A percentile compares a stretch with the other conserved stretches of the same genome.
These are phyloP conservation scores for Escallonia rubra DNA, from an alignment of 129 eudicot species.

Conservation along the genomic window DNA sequence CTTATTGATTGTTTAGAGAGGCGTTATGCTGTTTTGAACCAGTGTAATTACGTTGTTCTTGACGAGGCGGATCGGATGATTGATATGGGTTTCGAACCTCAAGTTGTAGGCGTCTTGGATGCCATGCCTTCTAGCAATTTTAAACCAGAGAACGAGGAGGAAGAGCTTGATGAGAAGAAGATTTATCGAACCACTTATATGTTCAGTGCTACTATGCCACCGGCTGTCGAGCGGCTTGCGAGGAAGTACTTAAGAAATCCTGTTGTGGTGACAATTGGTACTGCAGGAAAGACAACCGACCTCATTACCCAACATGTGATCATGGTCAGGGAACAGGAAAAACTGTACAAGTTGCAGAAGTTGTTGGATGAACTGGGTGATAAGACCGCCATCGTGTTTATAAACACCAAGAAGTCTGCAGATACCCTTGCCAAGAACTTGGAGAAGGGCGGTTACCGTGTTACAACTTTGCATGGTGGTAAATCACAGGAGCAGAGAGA, in stretches of 20 bases:
- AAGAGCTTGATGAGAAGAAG: slow-evolving; percentile 60
- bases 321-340: slow-evolving; percentile 53
- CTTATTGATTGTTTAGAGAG: slow-evolving; percentile 47
- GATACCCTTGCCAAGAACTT: slow-evolving; percentile 37
- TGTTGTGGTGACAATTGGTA: slow-evolving; percentile 55
- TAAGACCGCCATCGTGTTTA: slow-evolving; percentile 54
- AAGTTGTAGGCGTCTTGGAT: slow-evolving; percentile 52
- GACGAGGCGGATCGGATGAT: slow-evolving; percentile 67
- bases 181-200: slow-evolving; percentile 55
- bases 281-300: slow-evolving; percentile 59
- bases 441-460: slow-evolving; percentile 48
- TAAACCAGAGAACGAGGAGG: slow-evolving; percentile 59
- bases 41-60: slow-evolving; percentile 58
- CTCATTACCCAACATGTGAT: slow-evolving; percentile 53
- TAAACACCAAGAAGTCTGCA: slow-evolving; percentile 46
- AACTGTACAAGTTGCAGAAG: slow-evolving; percentile 34
- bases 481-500: slow-evolving; percentile 65
- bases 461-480: slow-evolving; percentile 57
- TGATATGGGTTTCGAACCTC: slow-evolving; percentile 62
- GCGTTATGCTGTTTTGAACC: slow-evolving; percentile 48
- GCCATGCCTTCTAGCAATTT: slow-evolving; percentile 65
- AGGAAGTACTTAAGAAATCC: slow-evolving; percentile 57
- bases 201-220: slow-evolving; percentile 64
- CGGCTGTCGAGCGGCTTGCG: slow-evolving; percentile 57
- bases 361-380: slow-evolving; percentile 46